Evolutionary conservation across 1,139 yeast genomes (phyloP).

Genomic region (Scheffersomyces lignicola): DNA sequence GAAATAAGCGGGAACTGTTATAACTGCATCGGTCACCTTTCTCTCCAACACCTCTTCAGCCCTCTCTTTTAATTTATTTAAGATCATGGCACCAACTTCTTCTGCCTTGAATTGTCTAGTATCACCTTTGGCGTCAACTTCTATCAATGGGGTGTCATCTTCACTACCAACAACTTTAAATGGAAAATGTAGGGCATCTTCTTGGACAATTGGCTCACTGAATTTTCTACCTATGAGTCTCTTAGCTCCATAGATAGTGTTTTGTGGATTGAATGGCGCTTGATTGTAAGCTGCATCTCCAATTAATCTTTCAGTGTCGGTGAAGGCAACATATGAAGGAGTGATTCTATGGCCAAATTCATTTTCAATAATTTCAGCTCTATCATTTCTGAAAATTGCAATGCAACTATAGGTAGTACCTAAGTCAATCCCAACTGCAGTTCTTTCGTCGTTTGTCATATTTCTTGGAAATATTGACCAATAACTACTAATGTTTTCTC

Average conservation of each 20-base stretch:
- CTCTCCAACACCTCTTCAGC: constrained; percentile 66
- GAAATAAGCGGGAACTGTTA: constrained; percentile 68
- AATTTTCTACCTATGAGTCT: constrained; percentile 69
- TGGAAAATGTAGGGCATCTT: constrained; percentile 64
- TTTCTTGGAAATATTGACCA: too few species aligned
- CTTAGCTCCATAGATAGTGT: constrained; percentile 69
- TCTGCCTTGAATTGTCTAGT: constrained; percentile 64
- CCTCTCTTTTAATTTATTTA: constrained; percentile 64
- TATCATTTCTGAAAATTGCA: constrained; percentile 74
- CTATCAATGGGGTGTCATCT: constrained; percentile 59
- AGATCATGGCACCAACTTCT: constrained; percentile 68
- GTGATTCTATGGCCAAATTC: constrained; percentile 70
- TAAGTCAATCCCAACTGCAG: constrained; percentile 86
- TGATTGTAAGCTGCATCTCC: constrained; percentile 76
- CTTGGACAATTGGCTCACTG: constrained; percentile 55
- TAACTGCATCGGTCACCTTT: constrained; percentile 67
- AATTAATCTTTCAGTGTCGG: constrained; percentile 65
- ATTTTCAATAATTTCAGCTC: constrained; percentile 63
- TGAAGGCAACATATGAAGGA: constrained; percentile 68
- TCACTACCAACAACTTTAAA: constrained; percentile 55
- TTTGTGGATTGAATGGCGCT: constrained; percentile 67
- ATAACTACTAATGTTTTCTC: too few species aligned
- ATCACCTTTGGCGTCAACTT: constrained; percentile 68
- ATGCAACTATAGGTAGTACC: constrained; percentile 87
- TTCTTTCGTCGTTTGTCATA: constrained; percentile 98